phyloP scores from a whole-genome alignment of 177 flowering plant genomes.

The Telopea speciosissima region DNA sequence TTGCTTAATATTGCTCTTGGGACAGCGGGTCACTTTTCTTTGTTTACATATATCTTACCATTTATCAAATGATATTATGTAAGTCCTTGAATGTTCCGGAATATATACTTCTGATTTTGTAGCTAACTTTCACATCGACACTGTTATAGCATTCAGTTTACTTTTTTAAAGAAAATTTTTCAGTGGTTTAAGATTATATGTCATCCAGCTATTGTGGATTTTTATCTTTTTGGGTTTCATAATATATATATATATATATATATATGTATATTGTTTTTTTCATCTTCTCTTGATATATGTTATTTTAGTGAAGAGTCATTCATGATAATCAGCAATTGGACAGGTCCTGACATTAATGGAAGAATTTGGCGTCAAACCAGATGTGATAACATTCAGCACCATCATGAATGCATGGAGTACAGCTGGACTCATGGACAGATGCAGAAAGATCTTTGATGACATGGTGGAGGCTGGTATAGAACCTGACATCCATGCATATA shows the following conservation, averaged over 20 bases:
- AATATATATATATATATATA: too few relatives aligned
- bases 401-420: constrained; percentile 80
- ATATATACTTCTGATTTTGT: too few relatives aligned
- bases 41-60: too few relatives aligned
- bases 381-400: constrained; percentile 80
- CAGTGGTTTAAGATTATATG: neutral
- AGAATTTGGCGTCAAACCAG: constrained; percentile 60
- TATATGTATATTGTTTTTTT: too few relatives aligned
- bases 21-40: too few relatives aligned
- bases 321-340: neutral
- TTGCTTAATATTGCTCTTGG: too few relatives aligned
- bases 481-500: constrained; percentile 62
- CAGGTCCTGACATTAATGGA: constrained; percentile 69
- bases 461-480: constrained; percentile 61
- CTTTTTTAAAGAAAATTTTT: neutral
- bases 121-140: too few relatives aligned
- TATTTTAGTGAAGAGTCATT: constrained; percentile 3
- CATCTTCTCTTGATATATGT: neutral
- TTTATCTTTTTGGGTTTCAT: neutral
- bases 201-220: neutral
- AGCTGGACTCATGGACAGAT: constrained; percentile 59
- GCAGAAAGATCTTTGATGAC: constrained; percentile 58
- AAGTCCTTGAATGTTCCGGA: too few relatives aligned
- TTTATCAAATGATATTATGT: too few relatives aligned
- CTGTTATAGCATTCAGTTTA: neutral